phyloP scores from a whole-genome alignment of 202 grass and related monocot genomes.

The Panicum virgatum region DNA sequence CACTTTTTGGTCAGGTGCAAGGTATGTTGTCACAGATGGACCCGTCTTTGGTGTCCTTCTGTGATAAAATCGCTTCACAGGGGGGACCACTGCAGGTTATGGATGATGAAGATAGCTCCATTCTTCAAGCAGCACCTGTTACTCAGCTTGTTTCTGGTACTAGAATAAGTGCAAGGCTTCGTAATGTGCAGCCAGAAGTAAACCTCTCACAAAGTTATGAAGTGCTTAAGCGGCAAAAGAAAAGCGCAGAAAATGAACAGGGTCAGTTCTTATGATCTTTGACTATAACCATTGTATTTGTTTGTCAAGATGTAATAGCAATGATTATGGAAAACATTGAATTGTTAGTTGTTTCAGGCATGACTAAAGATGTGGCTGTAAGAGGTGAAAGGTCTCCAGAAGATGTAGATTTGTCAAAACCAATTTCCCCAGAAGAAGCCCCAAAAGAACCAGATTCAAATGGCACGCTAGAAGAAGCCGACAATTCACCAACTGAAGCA shows the following conservation, averaged over 20 bases:
- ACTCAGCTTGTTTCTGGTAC: slow-evolving; percentile 70
- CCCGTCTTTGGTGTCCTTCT: slow-evolving; percentile 85
- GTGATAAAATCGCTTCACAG: slow-evolving; percentile 89
- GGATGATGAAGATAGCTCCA: slow-evolving; percentile 56
- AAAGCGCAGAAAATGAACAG: slow-evolving; percentile 66
- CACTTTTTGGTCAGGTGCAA: slow-evolving; percentile 61
- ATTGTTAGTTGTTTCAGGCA: slow-evolving; percentile 38
- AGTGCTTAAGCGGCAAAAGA: slow-evolving; percentile 80
- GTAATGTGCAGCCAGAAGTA: slow-evolving; percentile 92
- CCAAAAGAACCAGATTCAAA: slow-evolving; percentile 58
- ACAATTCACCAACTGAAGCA: slow-evolving; percentile 39
- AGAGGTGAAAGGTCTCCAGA: slow-evolving; percentile 57
- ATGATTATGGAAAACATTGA: neutral
- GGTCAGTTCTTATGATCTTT: slow-evolving; percentile 41
- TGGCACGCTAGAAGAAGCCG: slow-evolving; percentile 35
- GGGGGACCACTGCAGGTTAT: slow-evolving; percentile 61
- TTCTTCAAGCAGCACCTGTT: slow-evolving; percentile 75
- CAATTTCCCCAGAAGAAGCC: slow-evolving; percentile 47
- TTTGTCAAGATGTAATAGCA: slow-evolving; percentile 15
- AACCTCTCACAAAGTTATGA: slow-evolving; percentile 78
- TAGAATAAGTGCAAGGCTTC: slow-evolving; percentile 88
- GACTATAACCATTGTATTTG: neutral
- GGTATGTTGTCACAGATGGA: slow-evolving; percentile 99
- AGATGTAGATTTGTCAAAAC: slow-evolving; percentile 62
- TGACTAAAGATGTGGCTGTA: slow-evolving; percentile 32